A percentile compares a stretch with the other conserved stretches of the same genome.
Evolutionary conservation across 768 basidiomycete genomes (phyloP).

Genomic region (Cystofilobasidium macerans): DNA sequence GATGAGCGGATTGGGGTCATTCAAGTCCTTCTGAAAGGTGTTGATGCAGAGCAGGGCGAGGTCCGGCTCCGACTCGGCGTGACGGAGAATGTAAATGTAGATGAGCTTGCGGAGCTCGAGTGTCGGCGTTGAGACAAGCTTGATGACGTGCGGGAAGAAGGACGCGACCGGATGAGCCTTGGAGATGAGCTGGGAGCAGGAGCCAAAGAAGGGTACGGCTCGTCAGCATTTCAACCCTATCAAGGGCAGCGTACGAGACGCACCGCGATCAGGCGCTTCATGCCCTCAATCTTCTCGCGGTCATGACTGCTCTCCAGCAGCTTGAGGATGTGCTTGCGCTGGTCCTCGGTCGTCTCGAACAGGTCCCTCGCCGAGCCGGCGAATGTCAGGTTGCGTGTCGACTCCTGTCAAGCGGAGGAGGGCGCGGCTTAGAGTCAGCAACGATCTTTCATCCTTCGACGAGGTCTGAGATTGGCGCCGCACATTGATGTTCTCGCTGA

Average conservation of each 20-base stretch:
- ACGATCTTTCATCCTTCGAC: not conserved
- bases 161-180: slow-evolving; percentile 82
- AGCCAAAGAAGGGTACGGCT: slow-evolving; percentile 1
- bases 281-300: slow-evolving; percentile 80
- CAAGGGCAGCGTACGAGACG: slow-evolving; percentile 36
- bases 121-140: slow-evolving; percentile 85
- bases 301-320: slow-evolving; percentile 83
- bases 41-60: slow-evolving; percentile 92
- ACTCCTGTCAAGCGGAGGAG: slow-evolving; percentile 13
- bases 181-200: slow-evolving; percentile 61
- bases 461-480: not conserved
- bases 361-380: slow-evolving; percentile 32
- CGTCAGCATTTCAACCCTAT: slow-evolving; percentile 2
- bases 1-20: slow-evolving; percentile 83
- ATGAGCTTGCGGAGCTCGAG: slow-evolving; percentile 93
- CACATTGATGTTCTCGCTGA: slow-evolving; percentile 23
- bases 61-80: slow-evolving; percentile 87
- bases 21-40: slow-evolving; percentile 93
- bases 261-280: slow-evolving; percentile 90
- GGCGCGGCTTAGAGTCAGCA: not conserved
- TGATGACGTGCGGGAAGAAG: slow-evolving; percentile 94
- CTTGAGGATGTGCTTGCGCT: slow-evolving; percentile 65
- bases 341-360: slow-evolving; percentile 52
- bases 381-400: slow-evolving; percentile 27
- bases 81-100: slow-evolving; percentile 91